Conservation (phyloP, 441 rosid genomes). For the Adansonia grandidieri region DNA sequence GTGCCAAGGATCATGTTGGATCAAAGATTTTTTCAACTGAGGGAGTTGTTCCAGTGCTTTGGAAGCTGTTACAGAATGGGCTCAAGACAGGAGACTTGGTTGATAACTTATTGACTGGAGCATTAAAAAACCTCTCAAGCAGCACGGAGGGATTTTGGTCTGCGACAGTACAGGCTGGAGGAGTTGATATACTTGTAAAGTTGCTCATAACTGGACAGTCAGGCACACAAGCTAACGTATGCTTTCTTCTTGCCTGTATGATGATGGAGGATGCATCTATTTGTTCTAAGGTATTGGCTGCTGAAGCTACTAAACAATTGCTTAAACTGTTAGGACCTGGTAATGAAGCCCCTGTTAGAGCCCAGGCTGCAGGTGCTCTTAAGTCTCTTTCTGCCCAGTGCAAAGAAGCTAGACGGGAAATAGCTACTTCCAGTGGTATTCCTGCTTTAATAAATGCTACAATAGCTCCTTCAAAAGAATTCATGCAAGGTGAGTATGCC, state of each 20-base stretch:
- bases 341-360: constrained; percentile 95
- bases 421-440: constrained; percentile 89
- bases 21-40: constrained; percentile 99
- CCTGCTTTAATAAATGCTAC: constrained; percentile 95
- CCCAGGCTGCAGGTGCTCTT: constrained; percentile 99
- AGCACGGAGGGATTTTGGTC: constrained; percentile 97
- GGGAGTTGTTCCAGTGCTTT: constrained; percentile 97
- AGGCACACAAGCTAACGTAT: constrained; percentile 84
- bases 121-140: constrained; percentile 87
- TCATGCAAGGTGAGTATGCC: constrained; percentile 98
- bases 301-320: constrained; percentile 86
- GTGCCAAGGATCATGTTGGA: constrained; percentile 96
- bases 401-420: constrained; percentile 93
- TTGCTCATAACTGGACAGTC: constrained; percentile 85
- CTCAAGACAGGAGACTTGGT: constrained; percentile 80
- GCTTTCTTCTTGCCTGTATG: constrained; percentile 97
- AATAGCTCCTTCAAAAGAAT: constrained; percentile 99
- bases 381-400: constrained; percentile 94
- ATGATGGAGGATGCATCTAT: constrained; percentile 95
- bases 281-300: constrained; percentile 85
- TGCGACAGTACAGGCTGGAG: constrained; percentile 92
- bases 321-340: constrained; percentile 93
- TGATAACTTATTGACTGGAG: constrained; percentile 92
- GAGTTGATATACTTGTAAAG: constrained; percentile 96
- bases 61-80: constrained; percentile 87